Base-by-base conservation (phyloP, 1,284 basidiomycete genomes). In the Cutaneotrichosporon dermatis region DNA sequence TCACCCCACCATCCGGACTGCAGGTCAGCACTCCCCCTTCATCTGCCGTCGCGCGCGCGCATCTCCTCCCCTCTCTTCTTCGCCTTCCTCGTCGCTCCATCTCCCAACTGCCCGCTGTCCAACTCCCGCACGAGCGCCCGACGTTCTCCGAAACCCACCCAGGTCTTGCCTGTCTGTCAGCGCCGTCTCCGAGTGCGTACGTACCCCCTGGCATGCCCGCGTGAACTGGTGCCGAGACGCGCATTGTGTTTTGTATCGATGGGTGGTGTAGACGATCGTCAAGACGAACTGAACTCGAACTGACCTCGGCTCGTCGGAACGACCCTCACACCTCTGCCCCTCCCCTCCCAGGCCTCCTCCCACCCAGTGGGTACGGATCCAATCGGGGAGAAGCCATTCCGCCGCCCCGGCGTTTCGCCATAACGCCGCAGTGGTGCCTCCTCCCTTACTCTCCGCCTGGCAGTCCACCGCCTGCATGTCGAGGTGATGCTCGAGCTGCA, bases 1-100 rank as follows among this genome's bases (percentile, higher is more conserved):
- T 88, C 87, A 80, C 92, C 92, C 92, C 92, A 96, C 92, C 92
- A 95, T 57, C 87, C 82, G 79, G 84, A 88, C 90, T 94, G 62
- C 34, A 3, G 52, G 60, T 65, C 57, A 58, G 54, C 51, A 15
- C 7, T 42, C 33, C 16, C 36, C 13, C 7, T 25, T 37, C 13
- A 25, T 15, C 34, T 10, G 37, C 37, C n/a, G 12, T 33, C 40
- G 42, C 16, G 33, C 46, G n/a, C 41, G 36, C n/a, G 45, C 33
- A 8, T 13, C 45, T 25, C 12, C 41, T 35, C 36, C 34, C 10
- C 5, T 11, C 13, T 49, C 40, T 37, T 51, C 25, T 5, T n/a
- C 46, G 12, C 6, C 16, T 34, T 51, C 40, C 43, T 51, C 25
- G 7, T 9, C 46, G 11, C 48, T 25, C 35, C 11, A 37, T 39